These are phyloP conservation scores for Zanthoxylum bungeanum DNA, from an alignment of 345 rosid genomes.

Conservation along the genomic window DNA sequence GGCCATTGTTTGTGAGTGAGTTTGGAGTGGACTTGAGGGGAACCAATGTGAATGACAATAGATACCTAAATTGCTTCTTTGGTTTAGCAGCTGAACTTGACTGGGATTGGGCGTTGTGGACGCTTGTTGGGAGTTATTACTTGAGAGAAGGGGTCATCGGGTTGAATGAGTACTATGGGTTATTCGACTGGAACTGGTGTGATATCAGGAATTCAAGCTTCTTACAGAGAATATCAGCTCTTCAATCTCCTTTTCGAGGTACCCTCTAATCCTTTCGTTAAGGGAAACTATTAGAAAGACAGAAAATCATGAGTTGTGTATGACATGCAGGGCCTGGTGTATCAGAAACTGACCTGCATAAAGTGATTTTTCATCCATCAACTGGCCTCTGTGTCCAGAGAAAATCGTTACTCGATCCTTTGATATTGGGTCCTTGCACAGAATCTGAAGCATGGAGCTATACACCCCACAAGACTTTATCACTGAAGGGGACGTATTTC, in stretches of 20 bases:
- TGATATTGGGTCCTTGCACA: slow-evolving; percentile 63
- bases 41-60: slow-evolving; percentile 49
- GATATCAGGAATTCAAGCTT: slow-evolving; percentile 55
- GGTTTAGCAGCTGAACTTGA: slow-evolving; percentile 76
- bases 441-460: slow-evolving; percentile 79
- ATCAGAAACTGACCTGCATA: slow-evolving; percentile 44
- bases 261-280: neutral
- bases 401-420: slow-evolving; percentile 37
- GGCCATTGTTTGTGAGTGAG: slow-evolving; percentile 72
- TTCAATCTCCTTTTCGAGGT: slow-evolving; percentile 72
- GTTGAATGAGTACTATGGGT: slow-evolving; percentile 61
- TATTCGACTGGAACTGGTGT: slow-evolving; percentile 59
- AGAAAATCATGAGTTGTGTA: neutral
- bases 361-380: slow-evolving; percentile 70
- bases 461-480: slow-evolving; percentile 39
- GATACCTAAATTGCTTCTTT: slow-evolving; percentile 69
- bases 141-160: slow-evolving; percentile 70
- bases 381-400: slow-evolving; percentile 71
- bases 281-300: neutral
- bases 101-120: slow-evolving; percentile 87
- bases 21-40: slow-evolving; percentile 81
- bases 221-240: slow-evolving; percentile 49
- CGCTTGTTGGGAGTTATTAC: slow-evolving; percentile 77
- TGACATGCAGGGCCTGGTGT: slow-evolving; percentile 68
- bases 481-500: slow-evolving; percentile 47